phyloP scores from a whole-genome alignment of 768 basidiomycete genomes.

The Tremella mesenterica region DNA sequence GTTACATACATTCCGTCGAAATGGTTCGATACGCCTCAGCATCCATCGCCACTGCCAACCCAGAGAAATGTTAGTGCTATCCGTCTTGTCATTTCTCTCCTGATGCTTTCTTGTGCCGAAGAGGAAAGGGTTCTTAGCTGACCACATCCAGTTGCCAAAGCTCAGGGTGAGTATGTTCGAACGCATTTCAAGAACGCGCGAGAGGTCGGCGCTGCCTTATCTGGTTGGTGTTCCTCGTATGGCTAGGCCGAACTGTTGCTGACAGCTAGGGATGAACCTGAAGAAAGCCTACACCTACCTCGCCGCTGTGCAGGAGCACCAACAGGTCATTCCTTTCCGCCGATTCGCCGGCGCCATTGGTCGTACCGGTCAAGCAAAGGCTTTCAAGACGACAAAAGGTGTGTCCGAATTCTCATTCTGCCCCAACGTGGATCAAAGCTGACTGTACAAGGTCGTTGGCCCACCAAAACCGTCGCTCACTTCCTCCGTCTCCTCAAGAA shows the following conservation, averaged over 20 bases:
- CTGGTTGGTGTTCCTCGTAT: conserved; percentile 52
- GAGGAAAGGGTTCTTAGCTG: conserved; percentile 3
- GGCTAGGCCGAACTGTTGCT: not conserved
- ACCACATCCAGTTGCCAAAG: conserved; percentile 66
- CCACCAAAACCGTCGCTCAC: conserved; percentile 96
- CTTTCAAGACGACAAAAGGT: conserved; percentile 96
- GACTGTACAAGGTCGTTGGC: conserved; percentile 82
- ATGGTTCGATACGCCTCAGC: conserved; percentile 86
- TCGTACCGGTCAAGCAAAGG: conserved; percentile 86
- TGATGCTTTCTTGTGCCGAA: not conserved
- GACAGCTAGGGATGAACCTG: conserved; percentile 71
- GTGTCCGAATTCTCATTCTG: too few species aligned
- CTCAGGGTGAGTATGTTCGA: conserved; percentile 92
- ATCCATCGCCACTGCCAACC: conserved; percentile 68
- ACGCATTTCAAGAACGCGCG: conserved; percentile 99
- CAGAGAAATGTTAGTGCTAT: conserved; percentile 75
- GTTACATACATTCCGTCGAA: not conserved
- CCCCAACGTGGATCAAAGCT: not conserved
- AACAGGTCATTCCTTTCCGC: conserved; percentile 92
- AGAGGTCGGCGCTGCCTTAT: conserved; percentile 89
- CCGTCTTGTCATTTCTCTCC: not conserved
- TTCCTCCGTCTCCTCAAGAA: conserved; percentile 92
- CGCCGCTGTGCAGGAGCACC: conserved; percentile 88
- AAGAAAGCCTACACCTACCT: conserved; percentile 93
- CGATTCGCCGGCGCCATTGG: conserved; percentile 92